Evolutionary conservation across 495 filamentous ascomycete species (phyloP), one percentile per base, ranked within the genome.

Genomic region (Durotheca rogersii): DNA sequence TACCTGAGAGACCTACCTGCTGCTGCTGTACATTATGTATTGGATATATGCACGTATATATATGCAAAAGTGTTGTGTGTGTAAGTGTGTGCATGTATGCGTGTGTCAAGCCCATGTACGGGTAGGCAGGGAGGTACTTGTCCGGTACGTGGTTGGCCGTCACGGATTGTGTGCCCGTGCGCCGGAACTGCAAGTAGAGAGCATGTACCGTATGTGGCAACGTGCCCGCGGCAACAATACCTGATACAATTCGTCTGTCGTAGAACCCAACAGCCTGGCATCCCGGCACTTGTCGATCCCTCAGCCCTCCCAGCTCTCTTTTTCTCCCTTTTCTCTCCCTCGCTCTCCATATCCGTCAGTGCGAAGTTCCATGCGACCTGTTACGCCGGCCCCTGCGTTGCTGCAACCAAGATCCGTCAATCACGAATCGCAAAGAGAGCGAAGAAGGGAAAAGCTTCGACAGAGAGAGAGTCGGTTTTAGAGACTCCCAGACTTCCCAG

Each of bases 211-310:
- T n/a, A n/a, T n/a, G n/a, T n/a, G n/a, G n/a, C n/a, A n/a, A n/a
- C n/a, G n/a, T n/a, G n/a, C n/a, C n/a, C n/a, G n/a, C n/a, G n/a
- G n/a, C n/a, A n/a, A n/a, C n/a, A n/a, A n/a, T 27, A 27, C 23
- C 23, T 27, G 9, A 27, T 27, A 27, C 4, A 9, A 27, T 27
- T 27, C 4, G 4, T 27, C 4, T 27, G 23, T 27, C 23, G 23
- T 27, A 27, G 23, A 27, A 27, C 42, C 36, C 11, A 23, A 40
- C 2, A 40, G 7, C 55, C 48, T 32, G 19, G 45, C 25, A 53
- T 12, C 15, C 39, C 56, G 56, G 56, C 45, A 59, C 34, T 59
- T 53, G 56, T 41, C 23, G 49, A 53, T 53, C 49, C 56, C 33
- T 53, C 45, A 59, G 41, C 56, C 21, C 35, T 41, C 15, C 40